Conservation (phyloP, 2,329 filamentous ascomycete genomes). For the Fusarium piperis region DNA sequence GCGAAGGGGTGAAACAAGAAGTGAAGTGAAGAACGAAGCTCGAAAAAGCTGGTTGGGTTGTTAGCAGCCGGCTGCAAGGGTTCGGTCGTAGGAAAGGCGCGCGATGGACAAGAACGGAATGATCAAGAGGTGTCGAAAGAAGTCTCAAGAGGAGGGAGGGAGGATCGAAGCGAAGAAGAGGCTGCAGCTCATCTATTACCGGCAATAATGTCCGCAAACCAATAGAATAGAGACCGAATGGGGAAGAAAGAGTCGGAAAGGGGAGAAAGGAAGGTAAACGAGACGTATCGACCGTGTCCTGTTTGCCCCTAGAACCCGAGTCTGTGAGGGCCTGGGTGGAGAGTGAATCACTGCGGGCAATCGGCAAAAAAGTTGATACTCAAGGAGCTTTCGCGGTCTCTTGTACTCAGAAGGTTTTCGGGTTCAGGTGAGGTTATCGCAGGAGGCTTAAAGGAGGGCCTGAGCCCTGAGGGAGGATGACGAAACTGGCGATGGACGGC, state of each 20-base stretch:
- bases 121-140: neutral
- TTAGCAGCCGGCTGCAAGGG: too few relatives aligned
- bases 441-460: neutral
- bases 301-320: neutral
- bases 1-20: neutral
- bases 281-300: neutral
- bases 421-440: neutral
- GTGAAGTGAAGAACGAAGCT: neutral
- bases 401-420: neutral
- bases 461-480: neutral
- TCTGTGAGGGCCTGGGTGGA: neutral
- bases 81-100: neutral
- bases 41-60: neutral
- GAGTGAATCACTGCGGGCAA: neutral
- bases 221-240: too few relatives aligned
- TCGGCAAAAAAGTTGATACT: neutral
- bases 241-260: too few relatives aligned
- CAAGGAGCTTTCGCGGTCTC: neutral
- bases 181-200: neutral
- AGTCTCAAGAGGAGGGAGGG: neutral
- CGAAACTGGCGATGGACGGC: neutral
- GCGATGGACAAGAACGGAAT: neutral
- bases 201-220: neutral
- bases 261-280: neutral
- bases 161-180: neutral